Conservation (phyloP, 202 grass and related monocot species). For the Panicum hallii region DNA sequence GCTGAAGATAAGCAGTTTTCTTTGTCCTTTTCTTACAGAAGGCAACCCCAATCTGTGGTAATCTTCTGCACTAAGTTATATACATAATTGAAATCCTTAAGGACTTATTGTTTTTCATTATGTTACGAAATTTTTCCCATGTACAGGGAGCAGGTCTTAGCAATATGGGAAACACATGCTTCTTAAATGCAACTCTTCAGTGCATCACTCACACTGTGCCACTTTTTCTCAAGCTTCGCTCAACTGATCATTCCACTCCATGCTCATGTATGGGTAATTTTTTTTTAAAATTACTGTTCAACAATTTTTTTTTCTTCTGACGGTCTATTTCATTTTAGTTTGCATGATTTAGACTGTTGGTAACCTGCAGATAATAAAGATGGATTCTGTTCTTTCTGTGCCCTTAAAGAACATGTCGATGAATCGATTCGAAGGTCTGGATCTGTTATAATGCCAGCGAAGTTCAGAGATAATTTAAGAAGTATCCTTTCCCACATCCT, state of each 20-base stretch:
- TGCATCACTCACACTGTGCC: slow-evolving; percentile 95
- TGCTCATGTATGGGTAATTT: slow-evolving; percentile 62
- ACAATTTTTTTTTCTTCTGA: slow-evolving; percentile 3
- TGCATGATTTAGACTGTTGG: slow-evolving; percentile 33
- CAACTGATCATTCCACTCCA: slow-evolving; percentile 60
- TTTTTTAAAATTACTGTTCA: neutral
- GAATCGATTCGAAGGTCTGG: slow-evolving; percentile 64
- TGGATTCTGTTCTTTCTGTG: slow-evolving; percentile 84
- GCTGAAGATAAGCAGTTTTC: slow-evolving; percentile 42
- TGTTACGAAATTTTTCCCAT: slow-evolving; percentile 20
- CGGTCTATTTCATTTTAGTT: slow-evolving; percentile 19
- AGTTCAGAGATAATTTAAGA: slow-evolving; percentile 78
- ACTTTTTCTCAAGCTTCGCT: slow-evolving; percentile 62
- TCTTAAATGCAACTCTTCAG: slow-evolving; percentile 85
- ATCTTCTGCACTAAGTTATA: slow-evolving; percentile 31
- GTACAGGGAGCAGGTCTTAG: slow-evolving; percentile 81
- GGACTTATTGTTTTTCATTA: neutral
- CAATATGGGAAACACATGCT: slow-evolving; percentile 98
- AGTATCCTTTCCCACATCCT: slow-evolving; percentile 77
- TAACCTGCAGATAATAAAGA: slow-evolving; percentile 64
- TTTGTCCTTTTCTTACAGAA: slow-evolving; percentile 43
- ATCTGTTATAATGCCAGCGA: slow-evolving; percentile 60
- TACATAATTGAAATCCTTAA: slow-evolving; percentile 5
- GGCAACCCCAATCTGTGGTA: slow-evolving; percentile 59
- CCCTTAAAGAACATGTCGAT: slow-evolving; percentile 72